Conservation (phyloP, 441 rosid species). For the Gossypium schwendimanii region DNA sequence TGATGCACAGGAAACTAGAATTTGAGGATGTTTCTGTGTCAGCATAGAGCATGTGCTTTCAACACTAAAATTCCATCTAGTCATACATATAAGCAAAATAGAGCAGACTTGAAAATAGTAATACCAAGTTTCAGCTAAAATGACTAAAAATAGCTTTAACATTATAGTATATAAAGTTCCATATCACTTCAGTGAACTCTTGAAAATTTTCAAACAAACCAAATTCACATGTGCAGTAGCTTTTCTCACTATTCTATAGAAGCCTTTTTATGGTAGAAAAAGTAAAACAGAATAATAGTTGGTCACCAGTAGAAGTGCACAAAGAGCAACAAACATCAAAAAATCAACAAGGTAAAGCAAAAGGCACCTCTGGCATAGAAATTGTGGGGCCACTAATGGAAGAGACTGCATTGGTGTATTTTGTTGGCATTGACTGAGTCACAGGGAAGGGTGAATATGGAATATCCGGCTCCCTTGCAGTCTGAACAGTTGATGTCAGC, state of each 20-base stretch:
- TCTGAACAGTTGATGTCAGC: slow-evolving; percentile 60
- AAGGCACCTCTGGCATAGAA: slow-evolving; percentile 72
- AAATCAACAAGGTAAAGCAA: neutral
- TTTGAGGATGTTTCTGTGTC: neutral
- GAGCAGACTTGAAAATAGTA: neutral
- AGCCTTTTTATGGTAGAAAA: neutral
- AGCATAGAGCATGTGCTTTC: neutral
- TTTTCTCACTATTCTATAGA: neutral
- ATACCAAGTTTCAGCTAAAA: neutral
- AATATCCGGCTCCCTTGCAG: slow-evolving; percentile 70
- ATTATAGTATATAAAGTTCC: neutral
- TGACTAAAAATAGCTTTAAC: neutral
- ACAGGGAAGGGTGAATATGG: slow-evolving; percentile 75
- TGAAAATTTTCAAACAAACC: neutral
- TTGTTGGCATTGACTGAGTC: slow-evolving; percentile 62
- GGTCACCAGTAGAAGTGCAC: neutral
- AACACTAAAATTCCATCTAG: neutral
- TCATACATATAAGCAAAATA: neutral
- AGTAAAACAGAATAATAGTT: neutral
- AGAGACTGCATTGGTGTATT: slow-evolving; percentile 57
- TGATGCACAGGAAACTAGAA: neutral
- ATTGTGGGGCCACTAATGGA: slow-evolving; percentile 63
- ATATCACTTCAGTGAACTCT: neutral
- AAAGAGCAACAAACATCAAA: neutral
- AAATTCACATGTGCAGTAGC: neutral